phyloP scores from a whole-genome alignment of 2,329 filamentous ascomycete species.

The Trichoderma sp. region DNA sequence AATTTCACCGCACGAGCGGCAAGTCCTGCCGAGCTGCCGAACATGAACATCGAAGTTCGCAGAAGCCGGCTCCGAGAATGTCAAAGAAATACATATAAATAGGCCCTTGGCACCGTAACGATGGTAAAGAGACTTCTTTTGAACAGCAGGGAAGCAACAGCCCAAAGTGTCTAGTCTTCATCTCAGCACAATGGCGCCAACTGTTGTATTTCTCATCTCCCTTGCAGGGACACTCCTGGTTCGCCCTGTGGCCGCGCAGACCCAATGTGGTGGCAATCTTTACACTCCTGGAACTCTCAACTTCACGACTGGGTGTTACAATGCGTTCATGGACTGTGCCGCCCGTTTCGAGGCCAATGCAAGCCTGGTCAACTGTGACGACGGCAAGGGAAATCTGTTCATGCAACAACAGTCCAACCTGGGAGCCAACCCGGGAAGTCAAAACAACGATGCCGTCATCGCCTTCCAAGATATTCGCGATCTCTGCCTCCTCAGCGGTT shows the following conservation, averaged over 20 bases:
- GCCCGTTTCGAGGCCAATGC: conserved; percentile 12
- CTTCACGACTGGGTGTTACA: conserved; percentile 17
- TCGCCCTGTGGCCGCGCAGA: conserved; percentile 11
- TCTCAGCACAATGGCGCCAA: background rate
- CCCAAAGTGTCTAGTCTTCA: background rate
- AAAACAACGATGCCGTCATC: conserved; percentile 15
- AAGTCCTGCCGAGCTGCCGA: background rate
- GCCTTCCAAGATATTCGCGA: conserved; percentile 19
- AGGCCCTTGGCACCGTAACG: background rate
- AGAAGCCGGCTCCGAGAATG: no score
- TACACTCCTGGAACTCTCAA: conserved; percentile 18
- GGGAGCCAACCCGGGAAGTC: background rate
- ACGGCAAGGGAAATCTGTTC: conserved; percentile 11
- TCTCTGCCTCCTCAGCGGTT: conserved; percentile 17
- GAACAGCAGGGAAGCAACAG: background rate
- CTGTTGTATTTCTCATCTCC: background rate
- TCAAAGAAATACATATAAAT: background rate
- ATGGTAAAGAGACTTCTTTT: background rate
- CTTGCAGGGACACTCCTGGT: conserved; percentile 12
- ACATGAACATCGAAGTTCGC: background rate
- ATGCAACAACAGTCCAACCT: conserved; percentile 20
- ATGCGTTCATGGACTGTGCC: conserved; percentile 7
- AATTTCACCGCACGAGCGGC: background rate
- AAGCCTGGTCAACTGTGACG: conserved; percentile 14
- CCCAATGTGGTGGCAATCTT: conserved; percentile 16